Evolutionary conservation across 192 early-diverging fungal species (phyloP), one percentile per base, ranked within the genome.

Genomic region (Obelidium mucronatum): DNA sequence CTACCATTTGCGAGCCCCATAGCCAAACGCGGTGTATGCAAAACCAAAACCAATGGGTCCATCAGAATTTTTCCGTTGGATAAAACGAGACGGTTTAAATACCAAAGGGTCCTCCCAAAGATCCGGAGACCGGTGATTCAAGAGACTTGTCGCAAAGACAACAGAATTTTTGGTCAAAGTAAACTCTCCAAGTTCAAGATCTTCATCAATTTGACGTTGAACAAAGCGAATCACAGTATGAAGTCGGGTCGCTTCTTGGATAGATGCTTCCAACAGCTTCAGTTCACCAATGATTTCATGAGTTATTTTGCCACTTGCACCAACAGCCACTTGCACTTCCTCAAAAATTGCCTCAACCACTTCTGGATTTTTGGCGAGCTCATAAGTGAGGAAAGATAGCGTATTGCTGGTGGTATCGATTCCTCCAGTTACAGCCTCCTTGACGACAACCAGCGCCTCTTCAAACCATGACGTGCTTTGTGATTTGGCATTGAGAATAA

Each of bases 1-100:
- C n/a, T 36, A 65, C 63, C 63, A 65, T 65, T 65, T 65, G 28
- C 63, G 63, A 8, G 22, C 35, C 3, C 63, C 63, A 65, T 6
- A 6, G 6, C 63, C 63, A 36, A 65, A 65, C 4, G 63, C 33
- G 4, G 37, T 11, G 37, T 65, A 36, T 28, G 28, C 58, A 28
- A 60, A 60, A 8, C 58, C 58, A 6, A 15, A 30, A 15, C 33
- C 33, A 6, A 22, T 19, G 15, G 58, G 63, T 37, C 33, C 63
- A 13, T 11, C 63, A 40, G 15, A 11, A 6, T 8, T 30, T 36
- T 65, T 34, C 22, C 11, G 39, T 30, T 65, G 33, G 33, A 39
- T 36, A 39, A 65, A 65, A 13, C 63, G 5, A 19, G 33, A 6
- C 63, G 63, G 63, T 22, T 36, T 6, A 39, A 65, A 65, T 6